phyloP scores from a whole-genome alignment of 2,329 filamentous ascomycete species.

The Fusarium sp. region DNA sequence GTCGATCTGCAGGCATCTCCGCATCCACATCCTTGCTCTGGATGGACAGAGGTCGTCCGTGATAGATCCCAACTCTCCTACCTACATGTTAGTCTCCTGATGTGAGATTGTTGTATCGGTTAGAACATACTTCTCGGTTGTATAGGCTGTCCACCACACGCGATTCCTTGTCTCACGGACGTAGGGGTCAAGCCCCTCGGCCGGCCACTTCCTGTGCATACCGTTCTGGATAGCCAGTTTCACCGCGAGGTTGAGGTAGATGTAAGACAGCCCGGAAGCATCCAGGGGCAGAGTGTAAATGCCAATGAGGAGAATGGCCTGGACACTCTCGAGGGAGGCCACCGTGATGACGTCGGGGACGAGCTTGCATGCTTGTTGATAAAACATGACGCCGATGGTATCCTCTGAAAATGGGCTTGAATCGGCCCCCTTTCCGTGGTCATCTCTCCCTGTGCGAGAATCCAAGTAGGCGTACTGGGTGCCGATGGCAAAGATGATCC shows the following conservation, averaged over 20 bases:
- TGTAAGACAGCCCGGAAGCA: slow-evolving; percentile 66
- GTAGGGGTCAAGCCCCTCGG: slow-evolving; percentile 57
- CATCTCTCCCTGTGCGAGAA: slow-evolving; percentile 37
- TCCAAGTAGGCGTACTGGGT: slow-evolving; percentile 63
- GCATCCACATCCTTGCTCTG: slow-evolving; percentile 64
- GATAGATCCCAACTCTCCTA: slow-evolving; percentile 65
- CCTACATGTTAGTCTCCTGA: slow-evolving; percentile 25
- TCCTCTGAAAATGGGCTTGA: slow-evolving; percentile 56
- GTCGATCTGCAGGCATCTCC: slow-evolving; percentile 59
- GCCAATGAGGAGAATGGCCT: slow-evolving; percentile 66
- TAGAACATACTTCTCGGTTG: slow-evolving; percentile 61
- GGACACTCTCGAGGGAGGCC: slow-evolving; percentile 66
- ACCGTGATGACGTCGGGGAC: slow-evolving; percentile 67
- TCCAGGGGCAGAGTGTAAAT: slow-evolving; percentile 66
- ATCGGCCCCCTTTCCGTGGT: slow-evolving; percentile 32
- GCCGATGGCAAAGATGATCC: slow-evolving; percentile 60
- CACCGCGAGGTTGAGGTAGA: slow-evolving; percentile 65
- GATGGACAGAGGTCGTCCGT: slow-evolving; percentile 66
- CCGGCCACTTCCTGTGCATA: slow-evolving; percentile 65
- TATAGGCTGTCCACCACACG: slow-evolving; percentile 68
- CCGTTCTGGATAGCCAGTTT: slow-evolving; percentile 70
- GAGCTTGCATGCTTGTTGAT: slow-evolving; percentile 64
- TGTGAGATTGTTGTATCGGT: neutral
- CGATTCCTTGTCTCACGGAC: slow-evolving; percentile 64
- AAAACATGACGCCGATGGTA: slow-evolving; percentile 65